Evolutionary conservation across 2,329 filamentous ascomycete species (phyloP), one percentile per base, ranked within the genome.

Genomic region (Emmonsiellopsis sp.): DNA sequence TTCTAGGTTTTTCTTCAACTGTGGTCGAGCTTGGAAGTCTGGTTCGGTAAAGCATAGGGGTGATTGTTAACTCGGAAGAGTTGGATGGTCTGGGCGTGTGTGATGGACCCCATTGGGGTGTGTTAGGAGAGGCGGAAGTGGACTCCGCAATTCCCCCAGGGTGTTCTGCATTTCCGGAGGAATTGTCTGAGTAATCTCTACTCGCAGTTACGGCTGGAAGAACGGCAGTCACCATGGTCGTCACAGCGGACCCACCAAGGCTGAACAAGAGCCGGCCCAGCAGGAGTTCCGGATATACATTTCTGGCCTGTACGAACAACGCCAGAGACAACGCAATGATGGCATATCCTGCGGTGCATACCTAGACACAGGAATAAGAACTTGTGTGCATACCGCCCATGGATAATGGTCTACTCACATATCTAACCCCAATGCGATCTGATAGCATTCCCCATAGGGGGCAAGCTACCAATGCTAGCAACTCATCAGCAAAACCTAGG

Each of bases 171-270:
- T 38, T 16, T 63, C 53, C 34, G 50, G 54, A 32, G 40, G 62
- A 57, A 42, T 63, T 57, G 50, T 57, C 67, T 37, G 59, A 58
- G 15, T 62, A 30, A 2, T 13, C 15, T 11, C 30, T 38, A 35
- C 20, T 34, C 34, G 9, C 63, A 32, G 81, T 81, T 70, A 86
- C 82, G 31, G 78, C 84, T 1, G 93, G 93, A 26, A 98, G 77
- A 45, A 95, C 89, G 3, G 93, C 93, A 7, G 93, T 97, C 16
- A 98, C 93, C 93, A 98, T 98, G 1, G 93, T 97, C 11, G 90
- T 91, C 78, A 87, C 84, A 20, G 92, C 93, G n/a, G 91, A 90
- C 16, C 88, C 93, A 26, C 93, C 93, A 15, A 96, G 62, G 60
- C 91, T 93, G 71, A 98, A 98, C 53, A 94, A 75, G 50, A 97